Percentiles rank a stretch among this genome's conserved stretches.
phyloP scores from a whole-genome alignment of 257 asterid species.

The Rubia yunnanensis region DNA sequence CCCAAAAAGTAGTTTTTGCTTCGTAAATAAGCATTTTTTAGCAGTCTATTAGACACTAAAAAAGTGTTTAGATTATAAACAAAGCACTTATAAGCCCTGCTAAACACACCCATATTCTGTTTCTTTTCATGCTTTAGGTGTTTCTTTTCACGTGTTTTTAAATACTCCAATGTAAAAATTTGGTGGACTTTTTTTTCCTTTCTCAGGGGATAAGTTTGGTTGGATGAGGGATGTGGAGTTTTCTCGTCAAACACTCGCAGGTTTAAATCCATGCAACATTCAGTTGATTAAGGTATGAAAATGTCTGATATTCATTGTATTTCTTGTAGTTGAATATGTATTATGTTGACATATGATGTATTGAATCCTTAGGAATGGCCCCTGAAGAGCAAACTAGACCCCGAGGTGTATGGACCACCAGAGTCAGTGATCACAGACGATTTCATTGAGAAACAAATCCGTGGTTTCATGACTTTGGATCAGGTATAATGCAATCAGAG shows the following conservation, averaged over 20 bases:
- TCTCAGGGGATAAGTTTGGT: conserved; percentile 47
- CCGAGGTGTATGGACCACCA: conserved; percentile 56
- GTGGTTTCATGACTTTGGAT: conserved; percentile 40
- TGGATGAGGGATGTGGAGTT: conserved; percentile 72
- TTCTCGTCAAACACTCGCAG: conserved; percentile 66
- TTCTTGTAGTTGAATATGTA: background rate
- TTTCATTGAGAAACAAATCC: conserved; percentile 35
- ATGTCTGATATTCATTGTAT: background rate
- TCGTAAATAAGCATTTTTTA: no score
- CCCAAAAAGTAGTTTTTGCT: no score
- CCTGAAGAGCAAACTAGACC: conserved; percentile 61
- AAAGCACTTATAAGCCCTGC: no score
- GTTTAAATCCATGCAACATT: conserved; percentile 52
- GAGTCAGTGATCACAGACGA: conserved; percentile 57
- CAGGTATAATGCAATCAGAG: conserved; percentile 35
- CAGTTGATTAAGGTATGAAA: conserved; percentile 42
- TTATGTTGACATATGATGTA: background rate
- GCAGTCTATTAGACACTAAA: no score
- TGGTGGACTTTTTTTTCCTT: background rate
- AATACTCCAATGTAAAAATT: background rate
- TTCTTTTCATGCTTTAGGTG: background rate
- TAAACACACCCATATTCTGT: no score
- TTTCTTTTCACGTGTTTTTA: background rate
- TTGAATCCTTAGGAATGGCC: conserved; percentile 60
- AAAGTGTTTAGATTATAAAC: no score